Conservation (phyloP, 2,329 filamentous ascomycete species). For the Plenodomus biglobosus region DNA sequence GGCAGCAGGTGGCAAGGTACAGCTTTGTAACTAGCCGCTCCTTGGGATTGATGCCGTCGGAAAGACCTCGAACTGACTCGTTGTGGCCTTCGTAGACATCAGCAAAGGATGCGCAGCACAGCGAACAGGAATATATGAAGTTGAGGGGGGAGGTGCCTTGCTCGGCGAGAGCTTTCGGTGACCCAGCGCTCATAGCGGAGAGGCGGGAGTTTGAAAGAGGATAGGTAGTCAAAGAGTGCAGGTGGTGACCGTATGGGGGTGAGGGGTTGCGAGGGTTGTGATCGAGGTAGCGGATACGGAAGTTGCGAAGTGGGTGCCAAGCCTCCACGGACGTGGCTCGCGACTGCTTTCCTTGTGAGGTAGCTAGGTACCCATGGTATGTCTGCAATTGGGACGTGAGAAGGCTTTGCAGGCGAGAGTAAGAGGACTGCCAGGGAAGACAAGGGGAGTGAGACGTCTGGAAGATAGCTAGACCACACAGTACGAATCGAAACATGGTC, state of each 20-base stretch:
- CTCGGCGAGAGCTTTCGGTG: conserved; percentile 11
- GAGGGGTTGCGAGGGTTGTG: conserved; percentile 4
- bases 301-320: conserved; percentile 23
- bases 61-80: conserved; percentile 43
- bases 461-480: conserved; percentile 1
- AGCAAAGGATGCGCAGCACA: conserved; percentile 51
- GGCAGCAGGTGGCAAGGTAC: conserved; percentile 53
- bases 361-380: too few relatives aligned
- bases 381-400: too few relatives aligned
- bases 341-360: too few relatives aligned
- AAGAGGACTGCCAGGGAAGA: neutral
- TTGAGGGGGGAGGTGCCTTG: conserved; percentile 44
- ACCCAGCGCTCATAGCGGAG: conserved; percentile 14
- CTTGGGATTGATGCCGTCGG: conserved; percentile 39
- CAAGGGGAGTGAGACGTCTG: neutral
- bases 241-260: too few relatives aligned
- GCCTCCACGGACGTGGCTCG: conserved; percentile 5
- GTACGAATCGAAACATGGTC: neutral
- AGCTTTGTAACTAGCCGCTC: conserved; percentile 48
- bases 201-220: neutral
- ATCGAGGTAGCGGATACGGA: conserved; percentile 4
- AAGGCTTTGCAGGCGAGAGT: neutral
- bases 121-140: conserved; percentile 52
- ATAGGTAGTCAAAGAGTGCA: too few relatives aligned
- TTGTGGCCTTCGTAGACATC: conserved; percentile 48